Conservation (phyloP, 1,139 yeast genomes). For the Petasospora fabianii region DNA sequence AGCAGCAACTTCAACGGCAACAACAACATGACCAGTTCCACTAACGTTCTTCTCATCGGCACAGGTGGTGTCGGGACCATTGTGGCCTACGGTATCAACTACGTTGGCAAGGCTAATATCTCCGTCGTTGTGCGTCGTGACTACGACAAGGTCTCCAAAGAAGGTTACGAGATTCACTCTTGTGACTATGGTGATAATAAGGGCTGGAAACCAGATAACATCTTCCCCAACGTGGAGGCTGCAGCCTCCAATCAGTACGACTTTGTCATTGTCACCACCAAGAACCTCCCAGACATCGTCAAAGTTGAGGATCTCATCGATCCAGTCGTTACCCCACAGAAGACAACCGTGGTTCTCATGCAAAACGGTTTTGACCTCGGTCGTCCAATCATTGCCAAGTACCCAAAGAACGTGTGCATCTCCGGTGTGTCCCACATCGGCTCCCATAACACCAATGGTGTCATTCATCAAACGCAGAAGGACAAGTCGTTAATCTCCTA, state of each 20-base stretch:
- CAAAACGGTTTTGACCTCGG: constrained; percentile 81
- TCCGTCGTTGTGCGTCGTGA: constrained; percentile 55
- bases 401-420: constrained; percentile 55
- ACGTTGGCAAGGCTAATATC: constrained; percentile 38
- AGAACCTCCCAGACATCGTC: constrained; percentile 67
- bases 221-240: constrained; percentile 43
- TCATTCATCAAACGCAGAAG: constrained; percentile 45
- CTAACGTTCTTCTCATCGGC: constrained; percentile 35
- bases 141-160: constrained; percentile 38
- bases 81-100: constrained; percentile 47
- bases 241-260: constrained; percentile 42
- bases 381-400: constrained; percentile 50
- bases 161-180: constrained; percentile 50
- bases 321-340: constrained; percentile 46
- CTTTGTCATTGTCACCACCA: constrained; percentile 64
- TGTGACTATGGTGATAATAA: constrained; percentile 46
- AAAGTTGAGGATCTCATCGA: constrained; percentile 55
- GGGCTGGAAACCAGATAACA: constrained; percentile 48
- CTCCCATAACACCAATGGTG: constrained; percentile 54
- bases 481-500: constrained; percentile 57
- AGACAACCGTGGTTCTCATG: constrained; percentile 55
- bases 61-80: constrained; percentile 61
- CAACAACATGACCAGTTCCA: too few species aligned
- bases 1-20: not conserved
- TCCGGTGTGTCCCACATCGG: constrained; percentile 72